Percentiles rank a stretch among this genome's conserved stretches.
phyloP scores from a whole-genome alignment of 495 filamentous ascomycete species.

The Lasiosphaeris hirsuta region DNA sequence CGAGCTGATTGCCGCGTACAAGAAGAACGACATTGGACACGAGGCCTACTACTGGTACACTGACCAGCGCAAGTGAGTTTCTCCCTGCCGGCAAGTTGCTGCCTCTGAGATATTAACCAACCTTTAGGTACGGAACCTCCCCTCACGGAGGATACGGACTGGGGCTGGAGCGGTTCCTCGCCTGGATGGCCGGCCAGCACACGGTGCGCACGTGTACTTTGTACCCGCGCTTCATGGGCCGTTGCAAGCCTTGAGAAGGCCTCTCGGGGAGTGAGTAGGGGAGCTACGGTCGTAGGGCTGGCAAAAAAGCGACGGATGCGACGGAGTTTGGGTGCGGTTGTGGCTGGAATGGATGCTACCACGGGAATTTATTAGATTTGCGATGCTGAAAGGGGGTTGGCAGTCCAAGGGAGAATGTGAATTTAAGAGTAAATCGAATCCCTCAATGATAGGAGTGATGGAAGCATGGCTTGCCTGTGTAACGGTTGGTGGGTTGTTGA shows the following conservation, averaged over 20 bases:
- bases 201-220: slow-evolving; percentile 86
- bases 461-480: too few species aligned
- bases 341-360: too few species aligned
- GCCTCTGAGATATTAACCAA: slow-evolving; percentile 8
- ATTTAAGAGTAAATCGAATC: too few species aligned
- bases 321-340: slow-evolving; percentile 6
- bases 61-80: slow-evolving; percentile 89
- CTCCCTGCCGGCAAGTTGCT: not conserved
- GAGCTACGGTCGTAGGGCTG: too few species aligned
- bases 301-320: not conserved
- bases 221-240: slow-evolving; percentile 91
- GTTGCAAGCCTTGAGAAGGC: slow-evolving; percentile 73
- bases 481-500: too few species aligned
- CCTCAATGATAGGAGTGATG: too few species aligned
- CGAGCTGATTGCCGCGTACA: slow-evolving; percentile 87
- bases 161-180: slow-evolving; percentile 92
- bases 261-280: not conserved
- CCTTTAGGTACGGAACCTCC: slow-evolving; percentile 77
- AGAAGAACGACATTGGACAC: slow-evolving; percentile 79
- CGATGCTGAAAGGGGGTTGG: not conserved
- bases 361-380: too few species aligned
- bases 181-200: slow-evolving; percentile 90
- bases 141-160: slow-evolving; percentile 96
- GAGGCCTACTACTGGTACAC: slow-evolving; percentile 98
- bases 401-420: not conserved